These are phyloP conservation scores for Tagetes patula DNA, from an alignment of 129 eudicot genomes.

Conservation along the genomic window DNA sequence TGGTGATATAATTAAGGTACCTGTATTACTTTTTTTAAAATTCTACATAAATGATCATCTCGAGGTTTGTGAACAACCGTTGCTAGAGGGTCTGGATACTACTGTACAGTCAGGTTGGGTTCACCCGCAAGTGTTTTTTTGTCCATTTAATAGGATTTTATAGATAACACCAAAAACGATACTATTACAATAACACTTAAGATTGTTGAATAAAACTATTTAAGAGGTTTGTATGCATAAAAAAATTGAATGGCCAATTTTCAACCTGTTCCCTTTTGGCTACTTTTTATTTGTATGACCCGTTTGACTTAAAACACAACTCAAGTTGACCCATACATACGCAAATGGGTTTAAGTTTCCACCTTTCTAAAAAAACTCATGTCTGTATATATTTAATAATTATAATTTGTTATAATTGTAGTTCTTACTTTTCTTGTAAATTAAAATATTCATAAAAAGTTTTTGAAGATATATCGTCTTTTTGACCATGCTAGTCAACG, in stretches of 20 bases:
- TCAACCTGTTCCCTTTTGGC: background rate
- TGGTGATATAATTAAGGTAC: conserved; percentile 91
- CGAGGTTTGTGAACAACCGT: background rate
- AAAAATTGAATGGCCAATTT: background rate
- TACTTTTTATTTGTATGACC: background rate
- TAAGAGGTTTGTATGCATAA: background rate
- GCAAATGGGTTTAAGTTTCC: background rate
- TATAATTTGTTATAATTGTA: background rate
- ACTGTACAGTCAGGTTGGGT: background rate
- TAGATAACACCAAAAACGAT: background rate
- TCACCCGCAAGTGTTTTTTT: background rate
- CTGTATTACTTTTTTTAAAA: conserved; percentile 6
- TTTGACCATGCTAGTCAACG: background rate
- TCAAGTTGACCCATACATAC: background rate
- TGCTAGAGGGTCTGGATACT: background rate
- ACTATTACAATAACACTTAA: background rate
- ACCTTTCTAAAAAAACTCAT: background rate
- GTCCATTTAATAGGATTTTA: background rate
- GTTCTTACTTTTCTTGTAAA: background rate
- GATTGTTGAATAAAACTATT: background rate
- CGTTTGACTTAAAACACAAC: background rate
- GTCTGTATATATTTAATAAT: background rate
- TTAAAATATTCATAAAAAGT: background rate
- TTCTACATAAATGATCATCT: background rate
- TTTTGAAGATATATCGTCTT: background rate